Conservation (phyloP, 352 stramenopile species). For the Globisporangium camurandrum region DNA sequence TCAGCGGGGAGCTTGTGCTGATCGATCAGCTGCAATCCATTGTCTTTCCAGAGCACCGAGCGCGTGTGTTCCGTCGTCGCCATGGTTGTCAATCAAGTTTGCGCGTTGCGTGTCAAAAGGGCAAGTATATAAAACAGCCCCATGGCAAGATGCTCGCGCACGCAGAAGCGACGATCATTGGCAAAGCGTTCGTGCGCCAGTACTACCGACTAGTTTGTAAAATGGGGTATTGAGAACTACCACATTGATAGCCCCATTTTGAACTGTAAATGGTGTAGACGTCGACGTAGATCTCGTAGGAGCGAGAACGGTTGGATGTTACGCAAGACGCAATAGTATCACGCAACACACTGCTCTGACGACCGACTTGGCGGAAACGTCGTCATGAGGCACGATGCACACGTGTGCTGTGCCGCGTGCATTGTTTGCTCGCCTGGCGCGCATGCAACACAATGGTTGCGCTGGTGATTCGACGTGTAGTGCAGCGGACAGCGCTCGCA, state of each 20-base stretch:
- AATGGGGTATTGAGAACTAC: no score
- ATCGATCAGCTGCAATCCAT: slow-evolving; percentile 67
- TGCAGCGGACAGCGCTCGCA: slow-evolving; percentile 35
- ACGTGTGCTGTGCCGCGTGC: slow-evolving; percentile 33
- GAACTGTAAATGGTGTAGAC: no score
- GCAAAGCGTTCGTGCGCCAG: no score
- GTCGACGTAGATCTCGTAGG: no score
- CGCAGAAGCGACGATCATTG: no score
- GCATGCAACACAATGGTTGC: slow-evolving; percentile 46
- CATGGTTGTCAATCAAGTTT: slow-evolving; percentile 13
- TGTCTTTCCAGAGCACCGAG: slow-evolving; percentile 59
- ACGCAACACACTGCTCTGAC: slow-evolving; percentile 11
- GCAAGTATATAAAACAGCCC: no score
- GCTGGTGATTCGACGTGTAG: slow-evolving; percentile 45
- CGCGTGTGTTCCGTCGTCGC: slow-evolving; percentile 41
- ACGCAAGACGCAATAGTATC: no score
- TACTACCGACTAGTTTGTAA: no score
- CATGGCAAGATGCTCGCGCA: no score
- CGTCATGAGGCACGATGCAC: slow-evolving; percentile 30
- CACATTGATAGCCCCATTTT: no score
- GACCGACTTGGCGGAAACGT: slow-evolving; percentile 14
- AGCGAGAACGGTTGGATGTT: no score
- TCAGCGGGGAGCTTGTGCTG: slow-evolving; percentile 62
- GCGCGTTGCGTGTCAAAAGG: no score
- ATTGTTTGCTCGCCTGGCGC: slow-evolving; percentile 29